A percentile compares a stretch with the other conserved stretches of the same genome.
Evolutionary conservation across 1,284 basidiomycete species (phyloP).

Genomic region (Ceratobasidium theobromae): DNA sequence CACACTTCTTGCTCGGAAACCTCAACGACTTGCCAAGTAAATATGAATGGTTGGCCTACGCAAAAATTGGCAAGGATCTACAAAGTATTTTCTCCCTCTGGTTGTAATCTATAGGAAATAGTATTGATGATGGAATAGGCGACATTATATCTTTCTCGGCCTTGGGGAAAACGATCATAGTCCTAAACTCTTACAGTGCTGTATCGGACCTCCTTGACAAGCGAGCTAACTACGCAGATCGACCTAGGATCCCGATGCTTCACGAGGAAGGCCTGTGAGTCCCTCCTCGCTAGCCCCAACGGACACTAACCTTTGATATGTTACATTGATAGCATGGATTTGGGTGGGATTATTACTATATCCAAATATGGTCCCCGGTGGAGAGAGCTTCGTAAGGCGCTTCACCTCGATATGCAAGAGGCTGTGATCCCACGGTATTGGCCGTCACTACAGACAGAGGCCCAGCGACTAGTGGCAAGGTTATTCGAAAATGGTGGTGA

Average conservation of each 20-base stretch:
- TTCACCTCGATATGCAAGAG: constrained; percentile 21
- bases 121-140: neutral
- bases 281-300: neutral
- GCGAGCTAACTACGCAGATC: constrained; percentile 49
- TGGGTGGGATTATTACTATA: constrained; percentile 8
- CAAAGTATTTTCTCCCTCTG: neutral
- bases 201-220: constrained; percentile 52
- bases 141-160: constrained; percentile 53
- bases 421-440: constrained; percentile 7
- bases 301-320: neutral
- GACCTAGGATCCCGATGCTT: constrained; percentile 38
- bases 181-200: constrained; percentile 51
- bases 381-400: constrained; percentile 7
- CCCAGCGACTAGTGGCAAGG: neutral
- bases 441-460: constrained; percentile 9
- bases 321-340: constrained; percentile 10
- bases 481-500: constrained; percentile 1
- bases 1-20: constrained; percentile 15
- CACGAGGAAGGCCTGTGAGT: neutral
- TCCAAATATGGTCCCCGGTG: constrained; percentile 16
- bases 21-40: constrained; percentile 4
- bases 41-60: constrained; percentile 18
- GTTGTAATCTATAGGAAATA: neutral
- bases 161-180: constrained; percentile 52
- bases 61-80: neutral